phyloP scores from a whole-genome alignment of 805 yeast species.

The Teunomyces atbi region DNA sequence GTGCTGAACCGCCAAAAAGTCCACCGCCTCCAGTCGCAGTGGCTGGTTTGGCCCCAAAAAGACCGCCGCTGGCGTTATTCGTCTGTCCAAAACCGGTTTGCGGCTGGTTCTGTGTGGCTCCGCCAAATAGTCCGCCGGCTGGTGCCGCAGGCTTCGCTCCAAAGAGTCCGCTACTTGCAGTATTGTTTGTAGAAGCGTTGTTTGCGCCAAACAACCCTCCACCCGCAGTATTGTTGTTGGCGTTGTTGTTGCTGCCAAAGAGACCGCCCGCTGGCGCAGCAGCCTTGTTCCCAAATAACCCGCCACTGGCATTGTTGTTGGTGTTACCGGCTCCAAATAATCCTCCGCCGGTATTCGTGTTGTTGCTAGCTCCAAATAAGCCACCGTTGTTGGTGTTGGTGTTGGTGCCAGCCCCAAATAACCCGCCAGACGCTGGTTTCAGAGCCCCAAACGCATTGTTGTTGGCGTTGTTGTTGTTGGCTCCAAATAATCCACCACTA shows the following conservation, averaged over 20 bases:
- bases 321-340: conserved; percentile 18
- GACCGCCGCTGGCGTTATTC: conserved; percentile 17
- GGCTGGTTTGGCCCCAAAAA: conserved; percentile 21
- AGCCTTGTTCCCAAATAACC: conserved; percentile 18
- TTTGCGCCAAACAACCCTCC: conserved; percentile 10
- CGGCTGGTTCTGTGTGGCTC: conserved; percentile 22
- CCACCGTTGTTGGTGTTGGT: conserved; percentile 17
- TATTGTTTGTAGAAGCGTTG: conserved; percentile 4
- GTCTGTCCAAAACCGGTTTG: conserved; percentile 25
- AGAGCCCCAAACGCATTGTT: conserved; percentile 11
- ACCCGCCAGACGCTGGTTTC: conserved; percentile 11
- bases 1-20: conserved; percentile 37
- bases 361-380: conserved; percentile 16
- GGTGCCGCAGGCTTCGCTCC: conserved; percentile 10
- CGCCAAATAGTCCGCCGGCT: conserved; percentile 29
- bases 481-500: conserved; percentile 32
- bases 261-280: conserved; percentile 10
- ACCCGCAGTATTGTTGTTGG: background rate
- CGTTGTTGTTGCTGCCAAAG: conserved; percentile 10
- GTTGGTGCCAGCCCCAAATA: conserved; percentile 14
- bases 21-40: conserved; percentile 45
- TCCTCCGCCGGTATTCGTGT: conserved; percentile 21
- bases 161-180: conserved; percentile 9
- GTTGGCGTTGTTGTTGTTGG: conserved; percentile 14
- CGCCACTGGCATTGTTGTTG: conserved; percentile 18